phyloP scores from a whole-genome alignment of 306 rosid species.

The Mucuna pruriens region DNA sequence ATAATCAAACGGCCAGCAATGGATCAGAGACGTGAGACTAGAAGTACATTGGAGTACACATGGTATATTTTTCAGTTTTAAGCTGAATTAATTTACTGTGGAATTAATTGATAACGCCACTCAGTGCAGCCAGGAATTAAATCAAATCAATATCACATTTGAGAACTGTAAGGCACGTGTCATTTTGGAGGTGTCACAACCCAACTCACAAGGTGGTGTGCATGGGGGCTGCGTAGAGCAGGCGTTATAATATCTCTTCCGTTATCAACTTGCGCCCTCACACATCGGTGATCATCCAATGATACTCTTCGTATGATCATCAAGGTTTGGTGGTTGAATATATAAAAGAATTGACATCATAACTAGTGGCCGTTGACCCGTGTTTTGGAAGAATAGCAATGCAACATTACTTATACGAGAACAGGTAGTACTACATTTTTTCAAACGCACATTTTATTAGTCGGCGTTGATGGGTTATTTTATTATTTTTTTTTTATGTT shows the following conservation, averaged over 20 bases:
- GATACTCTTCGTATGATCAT: neutral
- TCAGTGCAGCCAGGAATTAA: neutral
- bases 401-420: too few species aligned
- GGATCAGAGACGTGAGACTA: neutral
- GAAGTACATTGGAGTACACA: neutral
- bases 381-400: too few species aligned
- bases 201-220: constrained; percentile 32
- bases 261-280: constrained; percentile 30
- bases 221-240: constrained; percentile 22
- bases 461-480: too few species aligned
- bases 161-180: constrained; percentile 35
- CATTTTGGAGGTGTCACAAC: constrained; percentile 16
- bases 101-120: constrained; percentile 9
- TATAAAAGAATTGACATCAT: too few species aligned
- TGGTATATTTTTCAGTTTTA: neutral
- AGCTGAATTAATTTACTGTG: constrained; percentile 5
- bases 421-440: too few species aligned
- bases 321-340: neutral
- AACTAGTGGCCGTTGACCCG: too few species aligned
- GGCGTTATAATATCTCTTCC: neutral
- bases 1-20: constrained; percentile 36
- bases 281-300: constrained; percentile 44
- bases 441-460: too few species aligned
- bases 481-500: too few species aligned
- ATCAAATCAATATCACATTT: neutral